Evolutionary conservation across 2,329 filamentous ascomycete genomes (phyloP).

Genomic region (Xylariaceae sp.): DNA sequence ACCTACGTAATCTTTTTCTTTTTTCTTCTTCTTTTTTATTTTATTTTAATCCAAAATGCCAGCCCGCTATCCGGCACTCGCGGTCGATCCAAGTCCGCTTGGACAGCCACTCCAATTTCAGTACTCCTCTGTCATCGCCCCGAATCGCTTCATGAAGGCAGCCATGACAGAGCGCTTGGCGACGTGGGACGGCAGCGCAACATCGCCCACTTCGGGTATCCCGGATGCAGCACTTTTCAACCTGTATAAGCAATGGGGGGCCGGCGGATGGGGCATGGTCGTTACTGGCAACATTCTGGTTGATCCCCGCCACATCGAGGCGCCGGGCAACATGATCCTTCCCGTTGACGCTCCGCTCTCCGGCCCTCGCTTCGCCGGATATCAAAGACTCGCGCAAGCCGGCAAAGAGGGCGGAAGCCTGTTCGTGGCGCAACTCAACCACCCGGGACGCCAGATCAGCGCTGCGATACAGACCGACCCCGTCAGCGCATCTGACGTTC

Average conservation of each 20-base stretch:
- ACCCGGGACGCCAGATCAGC: conserved; percentile 47
- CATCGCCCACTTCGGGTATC: background rate
- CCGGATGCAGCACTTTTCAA: background rate
- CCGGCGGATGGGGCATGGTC: background rate
- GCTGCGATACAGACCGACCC: conserved; percentile 33
- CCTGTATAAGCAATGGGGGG: background rate
- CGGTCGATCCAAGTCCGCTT: too few species aligned
- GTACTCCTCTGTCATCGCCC: conserved; percentile 7
- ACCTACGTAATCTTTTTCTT: too few species aligned
- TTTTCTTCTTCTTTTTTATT: too few species aligned
- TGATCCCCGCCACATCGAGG: background rate
- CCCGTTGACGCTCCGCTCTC: too few species aligned
- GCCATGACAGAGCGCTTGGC: conserved; percentile 57
- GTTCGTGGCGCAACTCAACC: conserved; percentile 51
- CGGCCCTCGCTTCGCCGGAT: too few species aligned
- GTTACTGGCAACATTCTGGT: background rate
- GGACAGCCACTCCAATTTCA: too few species aligned
- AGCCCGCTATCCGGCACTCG: too few species aligned
- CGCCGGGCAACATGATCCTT: background rate
- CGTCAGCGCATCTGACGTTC: conserved; percentile 21
- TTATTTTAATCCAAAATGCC: too few species aligned
- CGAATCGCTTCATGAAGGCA: conserved; percentile 54
- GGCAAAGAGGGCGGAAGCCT: conserved; percentile 46
- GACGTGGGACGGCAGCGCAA: conserved; percentile 21
- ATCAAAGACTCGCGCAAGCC: background rate